A percentile compares a stretch with the other conserved stretches of the same genome.
These are phyloP conservation scores for Vitellaria paradoxa DNA, from an alignment of 179 eudicot species.

Conservation along the genomic window DNA sequence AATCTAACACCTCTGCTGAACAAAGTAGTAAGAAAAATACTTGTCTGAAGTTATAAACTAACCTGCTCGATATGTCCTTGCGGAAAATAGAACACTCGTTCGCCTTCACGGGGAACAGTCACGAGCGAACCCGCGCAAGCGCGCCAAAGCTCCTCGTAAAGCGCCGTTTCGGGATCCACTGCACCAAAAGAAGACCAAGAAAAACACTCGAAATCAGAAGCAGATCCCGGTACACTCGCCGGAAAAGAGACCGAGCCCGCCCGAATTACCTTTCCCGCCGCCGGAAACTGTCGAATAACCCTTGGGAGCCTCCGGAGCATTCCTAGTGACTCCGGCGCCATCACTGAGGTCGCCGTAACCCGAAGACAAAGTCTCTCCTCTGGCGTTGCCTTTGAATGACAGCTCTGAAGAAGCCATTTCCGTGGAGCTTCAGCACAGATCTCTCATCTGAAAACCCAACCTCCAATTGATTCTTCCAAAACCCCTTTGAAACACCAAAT, in stretches of 20 bases:
- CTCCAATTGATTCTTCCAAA: background rate
- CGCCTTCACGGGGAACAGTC: constrained; percentile 65
- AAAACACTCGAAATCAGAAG: constrained; percentile 1
- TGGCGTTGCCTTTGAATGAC: constrained; percentile 28
- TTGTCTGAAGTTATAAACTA: background rate
- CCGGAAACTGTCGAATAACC: constrained; percentile 16
- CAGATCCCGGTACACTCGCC: constrained; percentile 9
- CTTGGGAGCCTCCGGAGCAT: constrained; percentile 12
- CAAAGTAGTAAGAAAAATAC: too few species aligned
- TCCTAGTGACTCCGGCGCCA: constrained; percentile 14
- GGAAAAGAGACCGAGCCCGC: background rate
- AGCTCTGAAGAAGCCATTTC: constrained; percentile 61
- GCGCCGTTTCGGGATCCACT: constrained; percentile 70
- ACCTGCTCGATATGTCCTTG: background rate
- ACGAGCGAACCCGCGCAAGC: constrained; percentile 98
- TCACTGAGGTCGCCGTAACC: constrained; percentile 16
- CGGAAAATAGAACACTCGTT: constrained; percentile 35
- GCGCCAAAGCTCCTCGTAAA: constrained; percentile 87
- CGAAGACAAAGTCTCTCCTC: constrained; percentile 27
- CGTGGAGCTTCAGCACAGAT: constrained; percentile 37
- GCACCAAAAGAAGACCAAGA: constrained; percentile 16
- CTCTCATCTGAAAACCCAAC: constrained; percentile 40
- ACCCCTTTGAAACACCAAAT: too few species aligned
- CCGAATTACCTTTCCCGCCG: constrained; percentile 35
- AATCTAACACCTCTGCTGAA: too few species aligned